Evolutionary conservation across 2,329 filamentous ascomycete species (phyloP).

Genomic region (Aspergillus quadrilineatus): DNA sequence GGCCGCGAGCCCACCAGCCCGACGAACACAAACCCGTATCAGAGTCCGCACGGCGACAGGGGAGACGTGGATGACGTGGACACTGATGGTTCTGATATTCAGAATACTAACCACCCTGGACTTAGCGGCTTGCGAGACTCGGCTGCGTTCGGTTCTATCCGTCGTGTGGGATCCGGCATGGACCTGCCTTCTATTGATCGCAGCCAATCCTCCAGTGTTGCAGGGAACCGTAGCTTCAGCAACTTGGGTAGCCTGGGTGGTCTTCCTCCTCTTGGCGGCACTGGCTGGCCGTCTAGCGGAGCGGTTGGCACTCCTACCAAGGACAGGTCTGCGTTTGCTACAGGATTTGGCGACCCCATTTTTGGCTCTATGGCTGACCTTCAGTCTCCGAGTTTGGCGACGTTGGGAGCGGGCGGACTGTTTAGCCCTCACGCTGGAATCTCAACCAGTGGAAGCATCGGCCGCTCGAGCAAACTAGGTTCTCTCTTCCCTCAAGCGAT

Average conservation of each 20-base stretch:
- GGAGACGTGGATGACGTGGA: slow-evolving; percentile 63
- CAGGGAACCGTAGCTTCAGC: slow-evolving; percentile 68
- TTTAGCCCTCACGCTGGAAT: slow-evolving; percentile 63
- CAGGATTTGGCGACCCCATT: slow-evolving; percentile 59
- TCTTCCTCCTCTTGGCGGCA: slow-evolving; percentile 55
- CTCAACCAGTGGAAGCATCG: slow-evolving; percentile 63
- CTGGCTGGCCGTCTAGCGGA: slow-evolving; percentile 57
- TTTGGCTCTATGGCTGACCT: slow-evolving; percentile 76
- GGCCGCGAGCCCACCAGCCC: slow-evolving; percentile 76
- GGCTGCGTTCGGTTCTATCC: slow-evolving; percentile 55
- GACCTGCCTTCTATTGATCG: slow-evolving; percentile 68
- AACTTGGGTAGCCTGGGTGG: slow-evolving; percentile 54
- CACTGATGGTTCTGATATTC: slow-evolving; percentile 54
- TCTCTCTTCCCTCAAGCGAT: slow-evolving; percentile 84
- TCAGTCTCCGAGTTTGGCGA: slow-evolving; percentile 52
- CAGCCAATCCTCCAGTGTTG: slow-evolving; percentile 87
- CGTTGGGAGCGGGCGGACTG: slow-evolving; percentile 48
- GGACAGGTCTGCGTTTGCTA: slow-evolving; percentile 53
- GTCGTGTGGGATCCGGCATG: slow-evolving; percentile 55
- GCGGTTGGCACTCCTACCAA: slow-evolving; percentile 72
- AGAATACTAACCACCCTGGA: slow-evolving; percentile 51
- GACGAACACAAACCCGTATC: slow-evolving; percentile 93
- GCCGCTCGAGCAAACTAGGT: slow-evolving; percentile 77
- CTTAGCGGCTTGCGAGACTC: slow-evolving; percentile 55
- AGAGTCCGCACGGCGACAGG: slow-evolving; percentile 78